Base-by-base conservation (phyloP, 2,329 filamentous ascomycete genomes). In the Monosporascus sp. region DNA sequence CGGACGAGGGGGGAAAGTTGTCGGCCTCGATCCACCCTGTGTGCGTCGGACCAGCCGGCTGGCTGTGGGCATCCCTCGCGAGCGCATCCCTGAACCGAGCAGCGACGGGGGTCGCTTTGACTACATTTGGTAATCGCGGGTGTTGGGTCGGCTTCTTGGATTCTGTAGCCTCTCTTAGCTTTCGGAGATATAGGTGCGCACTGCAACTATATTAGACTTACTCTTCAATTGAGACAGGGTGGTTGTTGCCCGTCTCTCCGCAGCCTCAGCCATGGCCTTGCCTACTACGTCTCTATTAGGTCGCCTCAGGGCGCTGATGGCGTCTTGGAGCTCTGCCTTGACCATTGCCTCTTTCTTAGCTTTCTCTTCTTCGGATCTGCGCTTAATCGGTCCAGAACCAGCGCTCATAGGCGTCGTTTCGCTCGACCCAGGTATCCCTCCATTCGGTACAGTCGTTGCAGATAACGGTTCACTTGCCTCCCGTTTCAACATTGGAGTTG, bases 231-330 rank as follows among this genome's bases (percentile, higher is more conserved):
- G 72, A 16, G 74, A 74, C 48, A 77, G 65, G 45, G 74, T 73
- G 4, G 74, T 73, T 17, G 74, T 74, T 5, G 75, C 72, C 51
- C 85, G 80, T 60, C 79, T 80, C 65, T 91, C 86, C 5, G 82
- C 79, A 26, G 82, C 85, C 58, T 89, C 87, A 3, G 80, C 82
- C 53, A 88, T 76, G 38, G 83, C 79, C 61, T 84, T 85, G 35
- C 84, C 84, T 14, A 86, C 87, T 41, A 88, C 76, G 22, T 82
- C 79, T 46, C 89, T 81, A 63, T 93, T 91, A 1, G 89, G 89
- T 68, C 86, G 90, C 66, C 88, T 86, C 43, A 93, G 68, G 9
- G 85, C 80, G 6, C 81, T 81, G 49, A 94, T 92, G 8, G 89
- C 89, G 54, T 89, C 82, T 59, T 84, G 82, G 37, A 93, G 70